Base-by-base conservation (phyloP, 2,329 filamentous ascomycete species). In the Calonectria pseudoturangicola region DNA sequence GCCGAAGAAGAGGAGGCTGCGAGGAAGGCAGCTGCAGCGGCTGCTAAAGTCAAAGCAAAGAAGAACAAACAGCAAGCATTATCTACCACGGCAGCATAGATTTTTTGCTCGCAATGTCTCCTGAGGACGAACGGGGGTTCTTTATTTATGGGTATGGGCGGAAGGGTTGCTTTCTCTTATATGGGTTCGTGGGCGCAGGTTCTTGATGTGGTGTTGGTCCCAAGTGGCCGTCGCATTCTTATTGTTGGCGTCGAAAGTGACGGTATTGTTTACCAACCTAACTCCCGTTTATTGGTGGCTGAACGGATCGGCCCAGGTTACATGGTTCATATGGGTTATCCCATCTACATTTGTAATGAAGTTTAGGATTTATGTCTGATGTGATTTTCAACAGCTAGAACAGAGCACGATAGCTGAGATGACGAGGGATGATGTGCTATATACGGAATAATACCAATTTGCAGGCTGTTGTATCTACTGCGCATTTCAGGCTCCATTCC, bases 1-100 rank as follows among this genome's bases (percentile, higher is more conserved):
- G 82, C 82, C 5, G 85, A 87, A 28, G 84, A 86, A 67, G 82
- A 84, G 25, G 87, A 87, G 33, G 82, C 85, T 4, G 80, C 77
- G 21, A 87, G 86, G 76, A 88, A 87, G 76, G 77, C 81, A 9
- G 81, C 83, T 27, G 82, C 79, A 16, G 77, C 82, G 28, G 71
- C 73, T 28, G 75, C 77, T 18, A 85, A 84, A 72, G 79, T 77
- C 47, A 87, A 85, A 77, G 79, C 83, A 12, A 90, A 87, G 81
- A 89, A 88, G 80, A 85, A 83, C 63, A 84, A 86, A 15, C 75
- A 85, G 33, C 60, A 48, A 48, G 39, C 65, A 21, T 84, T 85
- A 70, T 82, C 84, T 6, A 76, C 75, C 43, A 43, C 73, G 12
- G 56, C 71, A 21, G 79, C 41, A 77, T 72, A 41, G 58, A 30